These are phyloP conservation scores for Filobasidium uniguttulatum DNA, from an alignment of 1,284 basidiomycete genomes.

Conservation along the genomic window DNA sequence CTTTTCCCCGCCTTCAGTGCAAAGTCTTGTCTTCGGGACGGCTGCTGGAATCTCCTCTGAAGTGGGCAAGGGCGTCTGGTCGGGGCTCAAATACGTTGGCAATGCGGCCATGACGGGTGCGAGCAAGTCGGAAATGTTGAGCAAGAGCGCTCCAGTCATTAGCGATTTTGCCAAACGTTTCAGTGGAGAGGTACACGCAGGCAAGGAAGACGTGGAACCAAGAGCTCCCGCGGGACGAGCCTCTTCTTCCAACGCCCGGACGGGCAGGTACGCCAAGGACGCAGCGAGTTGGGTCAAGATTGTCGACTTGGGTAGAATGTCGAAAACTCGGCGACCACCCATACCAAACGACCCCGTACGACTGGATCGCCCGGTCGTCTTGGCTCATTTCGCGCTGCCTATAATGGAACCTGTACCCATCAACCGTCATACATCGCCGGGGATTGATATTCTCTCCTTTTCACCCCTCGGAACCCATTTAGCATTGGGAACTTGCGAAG, in stretches of 20 bases:
- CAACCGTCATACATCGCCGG: neutral
- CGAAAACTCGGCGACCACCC: neutral
- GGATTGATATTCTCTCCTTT: conserved; percentile 4
- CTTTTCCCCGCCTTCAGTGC: conserved; percentile 9
- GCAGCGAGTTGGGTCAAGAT: conserved; percentile 12
- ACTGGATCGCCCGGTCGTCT: neutral
- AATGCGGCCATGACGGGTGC: conserved; percentile 9
- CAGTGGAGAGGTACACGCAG: neutral
- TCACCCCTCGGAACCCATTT: conserved; percentile 7
- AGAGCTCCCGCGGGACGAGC: no score
- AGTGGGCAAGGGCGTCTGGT: conserved; percentile 14
- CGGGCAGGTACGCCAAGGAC: neutral
- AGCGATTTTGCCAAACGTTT: conserved; percentile 8
- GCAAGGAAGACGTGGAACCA: neutral
- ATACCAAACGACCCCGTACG: neutral
- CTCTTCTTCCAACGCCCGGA: neutral
- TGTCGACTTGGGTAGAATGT: conserved; percentile 6
- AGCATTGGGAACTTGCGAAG: conserved; percentile 2
- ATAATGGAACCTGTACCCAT: neutral
- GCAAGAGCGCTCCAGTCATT: conserved; percentile 12
- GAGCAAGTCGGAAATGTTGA: conserved; percentile 10
- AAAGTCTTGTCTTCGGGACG: conserved; percentile 9
- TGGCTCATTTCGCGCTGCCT: conserved; percentile 13
- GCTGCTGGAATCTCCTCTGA: conserved; percentile 12
- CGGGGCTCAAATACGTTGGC: conserved; percentile 10